Evolutionary conservation across 495 filamentous ascomycete species (phyloP).

Genomic region (Tirmania nivea): DNA sequence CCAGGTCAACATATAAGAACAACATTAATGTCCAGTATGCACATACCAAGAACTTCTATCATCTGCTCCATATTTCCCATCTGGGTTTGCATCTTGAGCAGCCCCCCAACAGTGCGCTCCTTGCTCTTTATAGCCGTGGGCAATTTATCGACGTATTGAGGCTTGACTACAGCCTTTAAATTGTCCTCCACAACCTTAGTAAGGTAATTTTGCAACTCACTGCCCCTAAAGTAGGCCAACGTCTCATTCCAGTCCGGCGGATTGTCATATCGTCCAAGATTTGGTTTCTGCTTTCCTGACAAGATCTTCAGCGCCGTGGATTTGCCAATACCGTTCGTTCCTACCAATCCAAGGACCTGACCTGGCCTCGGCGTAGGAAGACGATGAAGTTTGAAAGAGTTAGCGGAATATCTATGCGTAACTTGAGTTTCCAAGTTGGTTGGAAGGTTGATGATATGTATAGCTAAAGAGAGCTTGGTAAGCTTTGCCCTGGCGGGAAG

Average conservation of each 20-base stretch:
- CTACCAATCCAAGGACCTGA: slow-evolving; percentile 89
- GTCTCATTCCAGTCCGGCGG: slow-evolving; percentile 99
- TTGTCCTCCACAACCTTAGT: slow-evolving; percentile 94
- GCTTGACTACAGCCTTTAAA: slow-evolving; percentile 91
- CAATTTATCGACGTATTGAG: slow-evolving; percentile 96
- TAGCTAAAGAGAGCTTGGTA: slow-evolving; percentile 29
- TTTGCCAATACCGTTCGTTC: slow-evolving; percentile 99
- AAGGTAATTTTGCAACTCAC: slow-evolving; percentile 96
- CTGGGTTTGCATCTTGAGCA: slow-evolving; percentile 51
- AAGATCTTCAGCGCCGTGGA: slow-evolving; percentile 96
- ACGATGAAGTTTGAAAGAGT: slow-evolving; percentile 97
- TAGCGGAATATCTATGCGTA: slow-evolving; percentile 94
- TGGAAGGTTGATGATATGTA: slow-evolving; percentile 97
- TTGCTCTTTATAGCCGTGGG: slow-evolving; percentile 68
- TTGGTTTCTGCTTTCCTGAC: slow-evolving; percentile 94
- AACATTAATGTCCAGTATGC: background rate
- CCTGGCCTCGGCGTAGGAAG: slow-evolving; percentile 88
- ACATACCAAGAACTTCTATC: slow-evolving; percentile 51
- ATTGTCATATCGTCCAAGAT: slow-evolving; percentile 82
- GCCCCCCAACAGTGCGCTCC: slow-evolving; percentile 49
- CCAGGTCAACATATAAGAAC: too few species aligned
- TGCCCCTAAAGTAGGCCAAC: slow-evolving; percentile 90
- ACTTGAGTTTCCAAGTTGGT: slow-evolving; percentile 96
- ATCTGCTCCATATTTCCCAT: slow-evolving; percentile 71
- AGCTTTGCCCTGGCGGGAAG: background rate